These are phyloP conservation scores for Fragaria ananassa DNA, from an alignment of 306 rosid species.

Conservation along the genomic window DNA sequence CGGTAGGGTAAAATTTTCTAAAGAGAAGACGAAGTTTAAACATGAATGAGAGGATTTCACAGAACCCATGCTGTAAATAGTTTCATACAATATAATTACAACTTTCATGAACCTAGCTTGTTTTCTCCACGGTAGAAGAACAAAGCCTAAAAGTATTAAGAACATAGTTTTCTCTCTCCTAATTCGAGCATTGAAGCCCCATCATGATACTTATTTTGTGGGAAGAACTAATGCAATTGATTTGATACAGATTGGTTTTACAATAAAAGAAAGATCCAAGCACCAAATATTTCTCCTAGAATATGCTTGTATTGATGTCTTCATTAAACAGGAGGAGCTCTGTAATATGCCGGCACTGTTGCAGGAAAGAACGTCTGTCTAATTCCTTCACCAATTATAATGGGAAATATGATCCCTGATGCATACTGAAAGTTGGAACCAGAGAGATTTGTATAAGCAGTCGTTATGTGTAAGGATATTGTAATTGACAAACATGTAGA, in stretches of 20 bases:
- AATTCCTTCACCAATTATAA: too few species aligned
- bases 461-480: too few species aligned
- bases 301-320: background rate
- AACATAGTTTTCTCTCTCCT: slow-evolving; percentile 10
- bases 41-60: too few species aligned
- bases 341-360: too few species aligned
- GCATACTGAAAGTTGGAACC: too few species aligned
- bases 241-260: slow-evolving; percentile 8
- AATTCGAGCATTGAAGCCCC: background rate
- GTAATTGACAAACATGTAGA: too few species aligned
- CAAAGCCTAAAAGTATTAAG: slow-evolving; percentile 10
- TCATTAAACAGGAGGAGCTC: too few species aligned
- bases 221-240: background rate
- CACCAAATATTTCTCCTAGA: background rate
- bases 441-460: too few species aligned
- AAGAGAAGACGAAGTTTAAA: too few species aligned
- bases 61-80: background rate
- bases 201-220: slow-evolving; percentile 1
- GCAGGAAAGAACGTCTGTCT: too few species aligned
- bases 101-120: background rate
- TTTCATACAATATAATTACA: slow-evolving; percentile 18
- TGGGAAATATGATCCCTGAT: too few species aligned
- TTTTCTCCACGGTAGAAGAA: slow-evolving; percentile 12
- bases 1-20: too few species aligned
- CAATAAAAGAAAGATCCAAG: background rate